Conservation (phyloP, 129 eudicot species). For the Rutidosis leptorrhynchoides region DNA sequence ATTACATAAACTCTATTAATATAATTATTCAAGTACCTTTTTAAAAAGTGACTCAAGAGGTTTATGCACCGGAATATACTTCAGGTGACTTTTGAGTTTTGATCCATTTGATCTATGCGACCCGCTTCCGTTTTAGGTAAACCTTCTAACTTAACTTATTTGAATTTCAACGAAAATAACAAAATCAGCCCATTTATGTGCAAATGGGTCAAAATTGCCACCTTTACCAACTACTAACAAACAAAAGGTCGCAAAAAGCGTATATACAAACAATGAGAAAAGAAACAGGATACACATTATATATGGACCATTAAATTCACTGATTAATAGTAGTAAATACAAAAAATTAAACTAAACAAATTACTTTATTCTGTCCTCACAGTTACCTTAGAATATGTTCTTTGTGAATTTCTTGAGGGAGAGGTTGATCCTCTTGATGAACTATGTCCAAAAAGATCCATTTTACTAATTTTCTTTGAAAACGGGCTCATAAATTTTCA, state of each 20-base stretch:
- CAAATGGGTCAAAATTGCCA: background rate
- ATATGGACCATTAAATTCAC: slow-evolving; percentile 12
- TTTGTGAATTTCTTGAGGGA: slow-evolving; percentile 78
- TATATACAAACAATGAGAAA: slow-evolving; percentile 36
- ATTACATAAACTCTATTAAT: no score
- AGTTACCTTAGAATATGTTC: slow-evolving; percentile 70
- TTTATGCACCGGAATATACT: no score
- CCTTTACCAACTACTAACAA: background rate
- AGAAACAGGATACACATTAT: background rate
- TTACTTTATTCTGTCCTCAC: slow-evolving; percentile 43
- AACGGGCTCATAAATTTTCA: slow-evolving; percentile 77
- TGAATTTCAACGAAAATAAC: background rate
- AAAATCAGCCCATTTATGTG: background rate
- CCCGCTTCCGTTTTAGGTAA: background rate
- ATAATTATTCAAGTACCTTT: no score
- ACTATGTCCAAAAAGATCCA: slow-evolving; percentile 65
- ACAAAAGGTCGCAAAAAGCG: background rate
- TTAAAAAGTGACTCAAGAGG: background rate
- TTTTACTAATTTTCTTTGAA: slow-evolving; percentile 64
- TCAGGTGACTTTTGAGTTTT: background rate
- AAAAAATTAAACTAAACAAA: slow-evolving; percentile 4
- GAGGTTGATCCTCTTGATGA: slow-evolving; percentile 76
- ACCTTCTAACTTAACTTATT: background rate
- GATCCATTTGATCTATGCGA: background rate
- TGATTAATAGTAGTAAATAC: background rate